Conservation (phyloP, 2,329 filamentous ascomycete species). For the Fusarium illudens region DNA sequence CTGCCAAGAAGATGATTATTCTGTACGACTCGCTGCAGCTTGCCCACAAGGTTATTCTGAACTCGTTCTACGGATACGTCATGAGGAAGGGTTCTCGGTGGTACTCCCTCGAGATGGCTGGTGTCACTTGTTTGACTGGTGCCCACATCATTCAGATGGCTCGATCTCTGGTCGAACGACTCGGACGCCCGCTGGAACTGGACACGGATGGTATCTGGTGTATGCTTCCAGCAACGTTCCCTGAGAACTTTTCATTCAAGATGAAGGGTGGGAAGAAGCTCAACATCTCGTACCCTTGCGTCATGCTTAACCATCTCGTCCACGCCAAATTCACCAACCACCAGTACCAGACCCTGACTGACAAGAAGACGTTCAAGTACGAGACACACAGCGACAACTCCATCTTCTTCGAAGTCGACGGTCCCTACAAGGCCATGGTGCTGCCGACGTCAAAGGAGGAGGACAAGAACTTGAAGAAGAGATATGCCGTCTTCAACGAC, state of each 20-base stretch:
- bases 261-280: conserved; percentile 96
- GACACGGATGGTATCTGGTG: conserved; percentile 99
- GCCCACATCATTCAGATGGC: conserved; percentile 98
- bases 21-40: conserved; percentile 95
- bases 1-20: conserved; percentile 98
- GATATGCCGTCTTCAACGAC: conserved; percentile 98
- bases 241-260: conserved; percentile 95
- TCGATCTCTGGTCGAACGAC: conserved; percentile 88
- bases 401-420: conserved; percentile 99
- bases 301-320: conserved; percentile 98
- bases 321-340: conserved; percentile 96
- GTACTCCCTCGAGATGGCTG: conserved; percentile 99
- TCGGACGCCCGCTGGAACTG: conserved; percentile 90
- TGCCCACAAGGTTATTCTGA: conserved; percentile 98
- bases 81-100: conserved; percentile 99
- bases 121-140: conserved; percentile 95
- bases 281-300: conserved; percentile 95
- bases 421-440: conserved; percentile 97
- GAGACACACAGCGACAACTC: conserved; percentile 98
- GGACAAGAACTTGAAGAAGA: conserved; percentile 99
- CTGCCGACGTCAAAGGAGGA: conserved; percentile 97
- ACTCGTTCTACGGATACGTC: conserved; percentile 99
- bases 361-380: conserved; percentile 83
- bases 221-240: conserved; percentile 95
- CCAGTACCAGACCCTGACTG: conserved; percentile 91